Evolutionary conservation across 805 yeast species (phyloP).

Genomic region (Pichia scutulata): DNA sequence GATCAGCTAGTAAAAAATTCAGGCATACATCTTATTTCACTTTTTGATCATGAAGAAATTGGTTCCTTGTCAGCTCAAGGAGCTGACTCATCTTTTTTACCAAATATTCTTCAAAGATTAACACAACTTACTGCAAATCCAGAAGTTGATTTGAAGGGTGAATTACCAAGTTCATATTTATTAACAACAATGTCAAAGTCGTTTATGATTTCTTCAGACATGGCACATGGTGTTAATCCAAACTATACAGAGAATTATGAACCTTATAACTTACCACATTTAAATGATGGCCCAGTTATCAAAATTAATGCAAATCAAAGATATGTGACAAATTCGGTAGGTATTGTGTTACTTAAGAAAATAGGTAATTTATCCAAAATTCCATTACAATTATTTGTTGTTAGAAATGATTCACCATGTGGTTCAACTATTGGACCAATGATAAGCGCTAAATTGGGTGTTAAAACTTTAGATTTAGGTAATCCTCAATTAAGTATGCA

Average conservation of each 20-base stretch:
- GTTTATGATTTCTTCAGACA: slow-evolving; percentile 85
- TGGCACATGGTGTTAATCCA: slow-evolving; percentile 97
- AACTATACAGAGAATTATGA: slow-evolving; percentile 78
- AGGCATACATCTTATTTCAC: slow-evolving; percentile 66
- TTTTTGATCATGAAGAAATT: slow-evolving; percentile 94
- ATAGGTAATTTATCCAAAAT: slow-evolving; percentile 59
- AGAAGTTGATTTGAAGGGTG: slow-evolving; percentile 27
- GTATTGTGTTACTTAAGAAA: slow-evolving; percentile 68
- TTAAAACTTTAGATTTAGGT: slow-evolving; percentile 83
- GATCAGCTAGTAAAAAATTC: slow-evolving; percentile 33
- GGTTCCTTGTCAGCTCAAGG: slow-evolving; percentile 96
- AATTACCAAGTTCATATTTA: slow-evolving; percentile 31
- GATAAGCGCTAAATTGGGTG: slow-evolving; percentile 77
- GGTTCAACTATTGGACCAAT: slow-evolving; percentile 97
- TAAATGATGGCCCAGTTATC: slow-evolving; percentile 88
- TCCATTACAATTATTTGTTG: slow-evolving; percentile 92
- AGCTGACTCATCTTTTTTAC: slow-evolving; percentile 87
- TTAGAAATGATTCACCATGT: slow-evolving; percentile 86
- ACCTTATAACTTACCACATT: slow-evolving; percentile 63
- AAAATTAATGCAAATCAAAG: slow-evolving; percentile 93
- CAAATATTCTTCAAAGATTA: slow-evolving; percentile 66
- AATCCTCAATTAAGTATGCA: slow-evolving; percentile 93
- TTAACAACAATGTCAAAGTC: slow-evolving; percentile 64
- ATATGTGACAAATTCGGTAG: slow-evolving; percentile 89
- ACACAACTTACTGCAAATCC: slow-evolving; percentile 40